Evolutionary conservation across 2,329 filamentous ascomycete genomes (phyloP).

Genomic region (Xylariaceae sp.): DNA sequence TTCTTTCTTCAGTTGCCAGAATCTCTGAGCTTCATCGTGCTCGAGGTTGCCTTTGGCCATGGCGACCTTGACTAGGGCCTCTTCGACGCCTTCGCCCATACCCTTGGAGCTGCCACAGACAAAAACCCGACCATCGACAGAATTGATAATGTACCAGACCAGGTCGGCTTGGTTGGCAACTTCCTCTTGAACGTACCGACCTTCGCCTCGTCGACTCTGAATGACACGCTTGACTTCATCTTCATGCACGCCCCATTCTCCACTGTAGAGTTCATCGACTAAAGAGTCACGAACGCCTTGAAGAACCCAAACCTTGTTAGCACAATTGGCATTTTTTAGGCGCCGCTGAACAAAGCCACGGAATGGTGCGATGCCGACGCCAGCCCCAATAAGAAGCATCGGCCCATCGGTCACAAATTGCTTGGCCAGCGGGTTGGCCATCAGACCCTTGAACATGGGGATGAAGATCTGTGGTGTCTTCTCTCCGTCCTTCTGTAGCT

Average conservation of each 20-base stretch:
- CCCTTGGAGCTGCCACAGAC: conserved; percentile 93
- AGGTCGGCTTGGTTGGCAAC: conserved; percentile 86
- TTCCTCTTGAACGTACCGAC: conserved; percentile 94
- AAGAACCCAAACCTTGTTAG: conserved; percentile 34
- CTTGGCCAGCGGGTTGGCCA: conserved; percentile 91
- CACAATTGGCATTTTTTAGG: conserved; percentile 33
- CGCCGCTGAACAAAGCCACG: conserved; percentile 89
- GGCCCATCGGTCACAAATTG: conserved; percentile 92
- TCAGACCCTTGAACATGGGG: conserved; percentile 97
- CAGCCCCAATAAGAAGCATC: conserved; percentile 95
- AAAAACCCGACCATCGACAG: conserved; percentile 91
- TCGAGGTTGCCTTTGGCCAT: conserved; percentile 90
- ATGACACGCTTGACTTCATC: conserved; percentile 80
- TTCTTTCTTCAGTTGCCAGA: conserved; percentile 89
- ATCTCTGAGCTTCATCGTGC: conserved; percentile 74
- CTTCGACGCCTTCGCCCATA: conserved; percentile 95
- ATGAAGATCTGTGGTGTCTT: conserved; percentile 62
- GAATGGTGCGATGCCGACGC: conserved; percentile 96
- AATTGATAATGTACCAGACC: conserved; percentile 98
- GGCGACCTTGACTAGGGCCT: conserved; percentile 80
- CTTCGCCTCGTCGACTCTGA: conserved; percentile 70
- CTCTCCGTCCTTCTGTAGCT: conserved; percentile 59
- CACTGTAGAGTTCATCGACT: conserved; percentile 92
- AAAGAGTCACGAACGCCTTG: conserved; percentile 61
- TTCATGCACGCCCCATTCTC: conserved; percentile 93